phyloP scores from a whole-genome alignment of 2,329 filamentous ascomycete genomes.

The Apiospora saccharicola region DNA sequence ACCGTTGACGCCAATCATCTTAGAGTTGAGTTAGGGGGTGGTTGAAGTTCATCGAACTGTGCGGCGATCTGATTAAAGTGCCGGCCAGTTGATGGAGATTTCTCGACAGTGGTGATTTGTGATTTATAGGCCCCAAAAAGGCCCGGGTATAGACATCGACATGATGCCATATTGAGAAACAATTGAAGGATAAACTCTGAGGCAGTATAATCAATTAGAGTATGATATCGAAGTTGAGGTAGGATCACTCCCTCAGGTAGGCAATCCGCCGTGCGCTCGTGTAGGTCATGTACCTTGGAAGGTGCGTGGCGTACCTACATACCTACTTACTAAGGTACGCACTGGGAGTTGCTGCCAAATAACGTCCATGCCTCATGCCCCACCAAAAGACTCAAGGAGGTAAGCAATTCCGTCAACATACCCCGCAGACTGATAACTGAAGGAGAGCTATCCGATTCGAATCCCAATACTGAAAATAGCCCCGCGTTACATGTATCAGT shows the following conservation, averaged over 20 bases:
- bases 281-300: not conserved
- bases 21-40: not conserved
- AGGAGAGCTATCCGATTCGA: slow-evolving; percentile 16
- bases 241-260: no score
- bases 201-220: no score
- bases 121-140: not conserved
- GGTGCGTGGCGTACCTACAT: not conserved
- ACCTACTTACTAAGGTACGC: not conserved
- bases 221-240: no score
- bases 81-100: not conserved
- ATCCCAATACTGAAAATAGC: slow-evolving; percentile 17
- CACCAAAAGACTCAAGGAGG: slow-evolving; percentile 2
- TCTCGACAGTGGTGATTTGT: not conserved
- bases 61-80: not conserved
- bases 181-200: no score
- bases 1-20: slow-evolving; percentile 17
- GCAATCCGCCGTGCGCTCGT: no score
- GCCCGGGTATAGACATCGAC: not conserved
- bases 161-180: no score
- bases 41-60: not conserved
- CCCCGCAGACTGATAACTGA: slow-evolving; percentile 19
- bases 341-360: not conserved
- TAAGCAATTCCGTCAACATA: slow-evolving; percentile 9
- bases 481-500: slow-evolving; percentile 20
- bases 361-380: not conserved